Percentiles rank a stretch among this genome's conserved stretches.
These are phyloP conservation scores for Aspergillus amoenus DNA, from an alignment of 2,329 filamentous ascomycete genomes.

Conservation along the genomic window DNA sequence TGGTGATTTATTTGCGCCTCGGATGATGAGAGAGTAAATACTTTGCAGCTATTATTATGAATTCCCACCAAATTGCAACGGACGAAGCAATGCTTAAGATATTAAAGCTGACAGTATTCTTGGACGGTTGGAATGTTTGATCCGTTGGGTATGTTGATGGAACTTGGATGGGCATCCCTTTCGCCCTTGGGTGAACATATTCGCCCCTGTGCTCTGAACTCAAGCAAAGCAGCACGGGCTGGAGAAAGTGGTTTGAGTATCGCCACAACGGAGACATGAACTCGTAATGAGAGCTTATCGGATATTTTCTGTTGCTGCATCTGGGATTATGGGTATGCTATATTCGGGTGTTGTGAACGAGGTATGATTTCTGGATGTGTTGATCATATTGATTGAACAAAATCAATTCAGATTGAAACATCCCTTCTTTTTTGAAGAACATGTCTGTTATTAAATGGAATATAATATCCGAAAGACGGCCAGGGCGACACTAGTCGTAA, in stretches of 20 bases:
- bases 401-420: background rate
- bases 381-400: background rate
- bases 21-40: background rate
- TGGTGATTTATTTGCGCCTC: conserved; percentile 24
- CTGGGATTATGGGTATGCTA: background rate
- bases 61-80: background rate
- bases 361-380: background rate
- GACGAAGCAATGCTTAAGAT: no score
- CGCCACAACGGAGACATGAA: background rate
- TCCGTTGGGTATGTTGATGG: background rate
- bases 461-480: background rate
- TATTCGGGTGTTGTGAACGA: background rate
- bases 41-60: background rate
- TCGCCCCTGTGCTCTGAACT: conserved; percentile 10
- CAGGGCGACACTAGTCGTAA: background rate
- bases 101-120: background rate
- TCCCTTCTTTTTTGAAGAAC: background rate
- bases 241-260: background rate
- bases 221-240: background rate
- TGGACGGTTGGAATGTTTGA: conserved; percentile 6
- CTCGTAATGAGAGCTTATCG: background rate
- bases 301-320: no score
- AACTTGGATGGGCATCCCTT: conserved; percentile 1
- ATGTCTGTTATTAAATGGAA: background rate
- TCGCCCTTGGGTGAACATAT: conserved; percentile 16